A percentile compares a stretch with the other conserved stretches of the same genome.
phyloP scores from a whole-genome alignment of 495 filamentous ascomycete species.

The Cercophora newfieldiana region DNA sequence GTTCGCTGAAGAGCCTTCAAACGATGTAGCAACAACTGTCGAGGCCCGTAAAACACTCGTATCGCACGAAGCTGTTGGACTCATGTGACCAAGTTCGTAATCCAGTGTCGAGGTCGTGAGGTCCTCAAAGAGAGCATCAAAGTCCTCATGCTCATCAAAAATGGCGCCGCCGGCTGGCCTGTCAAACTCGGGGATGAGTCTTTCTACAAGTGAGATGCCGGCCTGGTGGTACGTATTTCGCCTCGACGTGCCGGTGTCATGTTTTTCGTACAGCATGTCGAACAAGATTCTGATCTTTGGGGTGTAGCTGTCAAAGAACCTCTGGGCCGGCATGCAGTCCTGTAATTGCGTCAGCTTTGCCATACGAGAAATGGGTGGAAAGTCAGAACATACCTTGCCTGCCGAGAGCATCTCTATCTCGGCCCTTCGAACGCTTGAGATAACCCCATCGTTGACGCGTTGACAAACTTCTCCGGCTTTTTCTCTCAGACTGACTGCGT shows the following conservation, averaged over 20 bases:
- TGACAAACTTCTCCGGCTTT: slow-evolving; percentile 32
- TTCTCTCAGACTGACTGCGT: slow-evolving; percentile 24
- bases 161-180: background rate
- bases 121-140: slow-evolving; percentile 29
- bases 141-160: slow-evolving; percentile 21
- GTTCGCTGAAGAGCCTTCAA: background rate
- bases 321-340: slow-evolving; percentile 32
- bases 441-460: slow-evolving; percentile 31
- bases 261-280: slow-evolving; percentile 41
- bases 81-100: slow-evolving; percentile 11
- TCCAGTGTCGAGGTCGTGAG: slow-evolving; percentile 6
- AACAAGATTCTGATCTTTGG: slow-evolving; percentile 36
- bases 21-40: slow-evolving; percentile 13
- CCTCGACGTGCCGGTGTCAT: slow-evolving; percentile 28
- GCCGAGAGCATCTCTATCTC: slow-evolving; percentile 49
- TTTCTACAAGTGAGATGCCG: slow-evolving; percentile 39
- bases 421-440: slow-evolving; percentile 39
- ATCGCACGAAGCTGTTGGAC: background rate
- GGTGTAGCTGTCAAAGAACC: slow-evolving; percentile 37
- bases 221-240: slow-evolving; percentile 41
- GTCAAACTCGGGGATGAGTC: slow-evolving; percentile 32
- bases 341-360: slow-evolving; percentile 26
- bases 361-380: background rate
- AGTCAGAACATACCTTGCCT: slow-evolving; percentile 39
- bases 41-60: slow-evolving; percentile 2